A percentile compares a stretch with the other conserved stretches of the same genome.
These are phyloP conservation scores for Fragaria ananassa DNA, from an alignment of 306 rosid species.

Conservation along the genomic window DNA sequence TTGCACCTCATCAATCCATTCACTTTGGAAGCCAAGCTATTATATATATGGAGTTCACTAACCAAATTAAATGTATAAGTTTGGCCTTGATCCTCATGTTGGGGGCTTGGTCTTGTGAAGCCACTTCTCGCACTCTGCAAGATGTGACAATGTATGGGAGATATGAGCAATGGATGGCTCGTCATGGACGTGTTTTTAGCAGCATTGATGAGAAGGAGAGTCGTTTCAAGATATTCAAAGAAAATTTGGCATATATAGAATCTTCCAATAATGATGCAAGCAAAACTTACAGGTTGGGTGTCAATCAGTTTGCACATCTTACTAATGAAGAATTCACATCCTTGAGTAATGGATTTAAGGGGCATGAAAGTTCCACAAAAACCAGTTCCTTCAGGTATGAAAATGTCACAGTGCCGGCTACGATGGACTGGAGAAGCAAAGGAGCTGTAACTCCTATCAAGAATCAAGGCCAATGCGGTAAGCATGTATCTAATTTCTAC, in stretches of 20 bases:
- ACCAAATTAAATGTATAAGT: not conserved
- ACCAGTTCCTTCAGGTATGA: not conserved
- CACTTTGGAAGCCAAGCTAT: not conserved
- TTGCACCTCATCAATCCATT: not conserved
- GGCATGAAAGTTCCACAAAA: not conserved
- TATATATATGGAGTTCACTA: not conserved
- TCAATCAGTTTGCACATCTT: conserved; percentile 31
- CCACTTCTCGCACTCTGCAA: conserved; percentile 3
- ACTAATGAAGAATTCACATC: conserved; percentile 23
- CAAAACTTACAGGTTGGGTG: conserved; percentile 18
- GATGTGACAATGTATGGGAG: conserved; percentile 14
- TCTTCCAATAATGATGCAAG: conserved; percentile 18
- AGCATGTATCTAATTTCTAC: not conserved
- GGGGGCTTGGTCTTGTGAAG: conserved; percentile 7
- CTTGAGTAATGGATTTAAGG: not conserved
- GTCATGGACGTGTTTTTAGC: conserved; percentile 18
- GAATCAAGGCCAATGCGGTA: not conserved
- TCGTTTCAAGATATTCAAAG: conserved; percentile 27
- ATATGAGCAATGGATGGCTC: conserved; percentile 34
- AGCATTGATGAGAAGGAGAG: conserved; percentile 27
- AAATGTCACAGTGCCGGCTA: not conserved
- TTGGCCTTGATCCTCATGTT: not conserved
- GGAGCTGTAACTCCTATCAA: conserved; percentile 2
- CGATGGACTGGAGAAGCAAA: not conserved
- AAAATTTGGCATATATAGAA: conserved; percentile 29